Base-by-base conservation (phyloP, 2,329 filamentous ascomycete genomes). In the Arthroderma uncinatum region DNA sequence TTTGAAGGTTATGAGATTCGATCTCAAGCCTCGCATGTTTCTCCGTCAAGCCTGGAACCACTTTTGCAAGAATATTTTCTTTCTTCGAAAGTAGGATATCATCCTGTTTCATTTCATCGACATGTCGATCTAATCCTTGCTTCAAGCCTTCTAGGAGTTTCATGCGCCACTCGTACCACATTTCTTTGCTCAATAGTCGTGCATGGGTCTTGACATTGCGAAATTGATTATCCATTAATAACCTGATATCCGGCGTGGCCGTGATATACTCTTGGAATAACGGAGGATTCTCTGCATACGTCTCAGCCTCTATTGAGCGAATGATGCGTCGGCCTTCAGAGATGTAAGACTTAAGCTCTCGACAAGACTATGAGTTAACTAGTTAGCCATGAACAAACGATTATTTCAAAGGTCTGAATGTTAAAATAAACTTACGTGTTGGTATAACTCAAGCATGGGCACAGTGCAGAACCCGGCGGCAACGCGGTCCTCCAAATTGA, bases 131-230 rank as follows among this genome's bases (percentile, higher is more conserved):
- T 2, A 97, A 80, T 2, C 88, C 91, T 64, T 89, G 84, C 67
- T 87, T 90, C 37, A 98, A 79, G 16, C 89, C 87, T 57, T 90
- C 79, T 30, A 87, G 84, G 23, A 97, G 79, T 65, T 93, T 92
- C 79, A 88, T 92, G 40, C 93, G 85, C 93, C 93, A 98, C 66
- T 92, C 87, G 69, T 98, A 98, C 93, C 93, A 98, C 77, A 93
- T 91, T 58, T 89, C 89, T 69, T 96, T 96, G 74, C 92, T 96
- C 54, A 91, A 77, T 12, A 96, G 79, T 25, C 93, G 82, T 14
- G 92, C 89, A 69, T 95, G 87, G 0, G 89, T 91, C 76, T 96
- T 97, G 71, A 95, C 87, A 66, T 97, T 96, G 71, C 95, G 93
- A 77, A 98, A 93, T 68, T 97, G 91, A 62, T 88, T 93, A 73